Percentiles rank a stretch among this genome's conserved stretches.
These are phyloP conservation scores for Eimeria necatrix DNA, from an alignment of 169 alveolate genomes.

Conservation along the genomic window DNA sequence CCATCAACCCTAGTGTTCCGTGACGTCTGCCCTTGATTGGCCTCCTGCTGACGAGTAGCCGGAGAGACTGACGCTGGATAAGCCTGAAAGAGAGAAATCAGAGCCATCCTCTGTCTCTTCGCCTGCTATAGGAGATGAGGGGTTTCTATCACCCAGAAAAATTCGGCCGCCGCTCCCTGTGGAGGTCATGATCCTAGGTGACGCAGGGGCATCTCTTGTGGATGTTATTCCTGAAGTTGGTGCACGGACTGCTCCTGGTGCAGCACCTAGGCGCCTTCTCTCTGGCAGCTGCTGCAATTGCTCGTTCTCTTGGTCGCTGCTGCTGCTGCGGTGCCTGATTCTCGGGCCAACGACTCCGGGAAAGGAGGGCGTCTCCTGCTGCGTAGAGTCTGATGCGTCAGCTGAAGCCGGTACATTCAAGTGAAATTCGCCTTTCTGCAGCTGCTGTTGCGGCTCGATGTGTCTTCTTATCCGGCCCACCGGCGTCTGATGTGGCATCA, in stretches of 20 bases:
- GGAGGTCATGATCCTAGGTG: neutral
- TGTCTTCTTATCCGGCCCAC: neutral
- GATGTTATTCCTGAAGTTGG: neutral
- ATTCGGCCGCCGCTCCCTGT: constrained; percentile 57
- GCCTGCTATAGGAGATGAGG: neutral
- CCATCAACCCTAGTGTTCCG: too few relatives aligned
- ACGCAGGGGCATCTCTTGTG: neutral
- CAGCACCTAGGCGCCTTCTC: neutral
- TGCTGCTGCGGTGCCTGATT: constrained; percentile 45
- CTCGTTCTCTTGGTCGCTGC: constrained; percentile 11
- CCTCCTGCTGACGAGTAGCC: neutral
- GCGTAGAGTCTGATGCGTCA: neutral
- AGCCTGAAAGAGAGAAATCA: constrained; percentile 31
- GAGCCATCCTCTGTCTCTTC: constrained; percentile 27
- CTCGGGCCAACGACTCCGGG: neutral
- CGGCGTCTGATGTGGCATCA: neutral
- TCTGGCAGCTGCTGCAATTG: constrained; percentile 22
- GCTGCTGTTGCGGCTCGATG: neutral
- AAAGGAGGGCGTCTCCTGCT: constrained; percentile 44
- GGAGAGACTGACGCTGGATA: neutral
- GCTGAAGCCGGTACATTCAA: neutral
- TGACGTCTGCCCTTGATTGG: neutral
- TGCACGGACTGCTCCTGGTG: neutral
- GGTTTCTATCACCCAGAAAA: neutral
- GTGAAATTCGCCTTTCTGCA: neutral